Evolutionary conservation across 305 asterid species (phyloP).

Genomic region (Andrographis paniculata): DNA sequence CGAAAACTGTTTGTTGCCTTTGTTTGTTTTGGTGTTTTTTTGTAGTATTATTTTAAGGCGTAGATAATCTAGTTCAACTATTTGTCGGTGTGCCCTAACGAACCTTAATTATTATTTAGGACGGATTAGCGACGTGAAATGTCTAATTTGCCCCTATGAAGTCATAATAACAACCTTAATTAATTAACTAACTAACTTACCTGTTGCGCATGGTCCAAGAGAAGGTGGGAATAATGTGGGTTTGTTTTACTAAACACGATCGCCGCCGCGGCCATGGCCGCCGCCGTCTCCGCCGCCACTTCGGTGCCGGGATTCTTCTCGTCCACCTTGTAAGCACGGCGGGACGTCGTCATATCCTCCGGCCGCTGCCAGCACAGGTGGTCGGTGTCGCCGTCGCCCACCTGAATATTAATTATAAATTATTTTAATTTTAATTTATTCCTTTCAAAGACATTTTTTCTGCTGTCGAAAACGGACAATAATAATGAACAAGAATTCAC

Average conservation of each 20-base stretch:
- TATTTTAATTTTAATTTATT: neutral
- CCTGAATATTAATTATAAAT: slow-evolving; percentile 24
- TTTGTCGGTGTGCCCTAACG: neutral
- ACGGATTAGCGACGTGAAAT: neutral
- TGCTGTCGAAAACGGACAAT: slow-evolving; percentile 31
- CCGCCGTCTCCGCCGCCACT: slow-evolving; percentile 70
- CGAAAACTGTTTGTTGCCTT: neutral
- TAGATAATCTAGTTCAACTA: too few species aligned
- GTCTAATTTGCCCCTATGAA: too few species aligned
- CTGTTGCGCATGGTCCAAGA: slow-evolving; percentile 58
- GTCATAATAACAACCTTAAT: slow-evolving; percentile 15
- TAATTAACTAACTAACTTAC: slow-evolving; percentile 32
- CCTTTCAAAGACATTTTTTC: neutral
- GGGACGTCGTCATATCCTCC: slow-evolving; percentile 64
- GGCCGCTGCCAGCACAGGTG: slow-evolving; percentile 69
- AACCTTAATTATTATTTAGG: neutral
- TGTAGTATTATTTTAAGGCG: neutral
- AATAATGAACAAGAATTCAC: slow-evolving; percentile 3
- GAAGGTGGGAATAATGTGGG: slow-evolving; percentile 64
- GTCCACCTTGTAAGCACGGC: slow-evolving; percentile 51
- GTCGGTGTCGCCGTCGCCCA: slow-evolving; percentile 72
- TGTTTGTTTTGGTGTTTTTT: neutral
- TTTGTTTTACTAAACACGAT: slow-evolving; percentile 55
- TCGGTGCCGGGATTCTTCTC: slow-evolving; percentile 59
- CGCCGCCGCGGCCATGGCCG: slow-evolving; percentile 74